These are phyloP conservation scores for Microdochium nivale DNA, from an alignment of 2,329 filamentous ascomycete genomes.

Conservation along the genomic window DNA sequence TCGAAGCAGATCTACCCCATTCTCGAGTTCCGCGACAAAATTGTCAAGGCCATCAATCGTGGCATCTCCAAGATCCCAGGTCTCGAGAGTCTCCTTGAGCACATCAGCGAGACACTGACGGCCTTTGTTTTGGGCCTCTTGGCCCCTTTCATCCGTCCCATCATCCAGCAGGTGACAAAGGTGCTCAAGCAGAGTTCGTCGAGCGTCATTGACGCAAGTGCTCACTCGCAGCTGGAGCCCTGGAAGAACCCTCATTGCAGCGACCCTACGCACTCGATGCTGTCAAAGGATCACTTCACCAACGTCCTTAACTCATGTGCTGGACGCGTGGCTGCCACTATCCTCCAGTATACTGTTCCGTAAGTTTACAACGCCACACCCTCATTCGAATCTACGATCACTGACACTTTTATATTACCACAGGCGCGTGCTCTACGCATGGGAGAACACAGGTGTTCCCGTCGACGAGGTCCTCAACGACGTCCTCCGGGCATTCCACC, in stretches of 20 bases:
- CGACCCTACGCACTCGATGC: constrained; percentile 74
- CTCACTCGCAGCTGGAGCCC: constrained; percentile 67
- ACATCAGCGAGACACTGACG: constrained; percentile 86
- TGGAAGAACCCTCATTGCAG: constrained; percentile 70
- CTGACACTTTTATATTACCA: constrained; percentile 13
- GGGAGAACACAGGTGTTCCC: constrained; percentile 78
- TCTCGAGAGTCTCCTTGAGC: constrained; percentile 81
- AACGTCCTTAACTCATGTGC: constrained; percentile 71
- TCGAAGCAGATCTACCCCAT: constrained; percentile 87
- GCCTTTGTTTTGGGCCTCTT: constrained; percentile 86
- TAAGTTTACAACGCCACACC: constrained; percentile 27
- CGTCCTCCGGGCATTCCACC: constrained; percentile 77
- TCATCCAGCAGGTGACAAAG: constrained; percentile 81
- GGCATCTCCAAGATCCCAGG: constrained; percentile 90
- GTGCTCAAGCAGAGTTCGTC: constrained; percentile 80
- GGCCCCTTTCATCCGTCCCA: constrained; percentile 83
- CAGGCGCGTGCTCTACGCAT: constrained; percentile 77
- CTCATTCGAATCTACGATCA: neutral
- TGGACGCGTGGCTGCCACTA: constrained; percentile 63
- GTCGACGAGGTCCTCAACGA: constrained; percentile 80
- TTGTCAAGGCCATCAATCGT: constrained; percentile 77
- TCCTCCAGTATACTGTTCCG: constrained; percentile 82
- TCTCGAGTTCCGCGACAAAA: constrained; percentile 84
- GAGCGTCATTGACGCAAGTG: constrained; percentile 57
- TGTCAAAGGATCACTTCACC: constrained; percentile 79